Evolutionary conservation across 257 asterid species (phyloP).

Genomic region (Solanum sparsipilum): DNA sequence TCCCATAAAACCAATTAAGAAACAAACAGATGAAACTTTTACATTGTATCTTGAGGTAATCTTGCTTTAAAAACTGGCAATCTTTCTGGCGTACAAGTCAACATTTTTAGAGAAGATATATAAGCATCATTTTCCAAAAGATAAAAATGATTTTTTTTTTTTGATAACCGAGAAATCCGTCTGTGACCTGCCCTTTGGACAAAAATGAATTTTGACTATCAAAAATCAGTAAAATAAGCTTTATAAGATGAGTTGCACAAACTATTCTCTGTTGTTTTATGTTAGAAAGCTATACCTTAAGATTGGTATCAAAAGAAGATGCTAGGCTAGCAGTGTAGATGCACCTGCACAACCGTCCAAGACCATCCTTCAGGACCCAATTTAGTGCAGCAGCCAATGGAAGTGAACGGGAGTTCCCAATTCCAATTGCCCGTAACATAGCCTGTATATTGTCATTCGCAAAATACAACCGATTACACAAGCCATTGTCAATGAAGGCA

Average conservation of each 20-base stretch:
- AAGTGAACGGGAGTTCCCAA: slow-evolving; percentile 77
- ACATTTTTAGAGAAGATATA: not conserved
- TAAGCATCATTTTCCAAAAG: not conserved
- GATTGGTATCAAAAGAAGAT: slow-evolving; percentile 89
- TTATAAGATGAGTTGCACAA: not conserved
- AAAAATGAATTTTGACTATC: not conserved
- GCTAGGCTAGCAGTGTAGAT: slow-evolving; percentile 91
- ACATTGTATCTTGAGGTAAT: not conserved
- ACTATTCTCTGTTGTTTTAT: not conserved
- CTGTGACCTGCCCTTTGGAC: no score
- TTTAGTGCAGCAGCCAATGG: slow-evolving; percentile 95
- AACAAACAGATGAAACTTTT: not conserved
- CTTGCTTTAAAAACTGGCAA: not conserved
- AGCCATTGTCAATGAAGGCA: not conserved
- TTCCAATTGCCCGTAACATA: slow-evolving; percentile 96
- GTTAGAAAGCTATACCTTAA: slow-evolving; percentile 44
- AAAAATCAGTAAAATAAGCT: not conserved
- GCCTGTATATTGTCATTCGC: slow-evolving; percentile 34
- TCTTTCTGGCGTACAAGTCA: not conserved
- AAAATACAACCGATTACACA: slow-evolving; percentile 10
- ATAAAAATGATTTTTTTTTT: not conserved
- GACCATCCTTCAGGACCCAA: slow-evolving; percentile 98
- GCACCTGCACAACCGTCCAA: slow-evolving; percentile 88
- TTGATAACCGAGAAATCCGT: no score
- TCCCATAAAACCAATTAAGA: slow-evolving; percentile 14